Conservation (phyloP, 1,284 basidiomycete species). For the Chalciporus sp. region DNA sequence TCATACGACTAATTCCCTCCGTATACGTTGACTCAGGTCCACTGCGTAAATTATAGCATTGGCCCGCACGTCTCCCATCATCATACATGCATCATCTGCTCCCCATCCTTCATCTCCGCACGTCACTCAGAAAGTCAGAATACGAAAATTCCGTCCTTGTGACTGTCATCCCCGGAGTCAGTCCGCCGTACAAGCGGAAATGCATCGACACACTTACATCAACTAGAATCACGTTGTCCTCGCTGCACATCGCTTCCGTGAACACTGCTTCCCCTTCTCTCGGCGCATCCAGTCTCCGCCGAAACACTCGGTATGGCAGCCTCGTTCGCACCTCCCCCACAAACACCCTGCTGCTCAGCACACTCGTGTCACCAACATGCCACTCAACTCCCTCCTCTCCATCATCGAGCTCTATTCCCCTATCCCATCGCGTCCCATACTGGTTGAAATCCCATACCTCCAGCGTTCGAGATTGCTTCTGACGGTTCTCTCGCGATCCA, state of each 20-base stretch:
- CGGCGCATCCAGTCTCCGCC: slow-evolving; percentile 18
- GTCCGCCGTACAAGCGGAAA: background rate
- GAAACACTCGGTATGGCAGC: slow-evolving; percentile 45
- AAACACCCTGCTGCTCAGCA: slow-evolving; percentile 36
- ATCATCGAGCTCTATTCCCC: slow-evolving; percentile 4
- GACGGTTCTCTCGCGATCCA: slow-evolving; percentile 2
- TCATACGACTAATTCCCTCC: no score
- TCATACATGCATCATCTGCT: no score
- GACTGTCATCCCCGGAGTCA: slow-evolving; percentile 14
- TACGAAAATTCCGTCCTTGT: slow-evolving; percentile 27
- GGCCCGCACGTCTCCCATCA: background rate
- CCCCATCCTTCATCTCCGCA: background rate
- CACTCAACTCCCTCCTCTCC: slow-evolving; percentile 18
- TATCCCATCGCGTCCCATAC: slow-evolving; percentile 39
- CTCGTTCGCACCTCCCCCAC: slow-evolving; percentile 42
- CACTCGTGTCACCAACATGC: slow-evolving; percentile 27
- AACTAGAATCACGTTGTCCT: slow-evolving; percentile 55
- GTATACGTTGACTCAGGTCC: no score
- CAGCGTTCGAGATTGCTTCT: slow-evolving; percentile 20
- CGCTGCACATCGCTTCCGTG: slow-evolving; percentile 50
- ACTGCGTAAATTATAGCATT: background rate
- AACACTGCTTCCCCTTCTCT: slow-evolving; percentile 16
- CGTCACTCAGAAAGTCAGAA: slow-evolving; percentile 29
- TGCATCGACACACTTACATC: slow-evolving; percentile 38
- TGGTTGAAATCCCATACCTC: slow-evolving; percentile 57